Percentiles rank a stretch among this genome's conserved stretches.
phyloP scores from a whole-genome alignment of 2,329 filamentous ascomycete genomes.

The Curvularia verruculosa region DNA sequence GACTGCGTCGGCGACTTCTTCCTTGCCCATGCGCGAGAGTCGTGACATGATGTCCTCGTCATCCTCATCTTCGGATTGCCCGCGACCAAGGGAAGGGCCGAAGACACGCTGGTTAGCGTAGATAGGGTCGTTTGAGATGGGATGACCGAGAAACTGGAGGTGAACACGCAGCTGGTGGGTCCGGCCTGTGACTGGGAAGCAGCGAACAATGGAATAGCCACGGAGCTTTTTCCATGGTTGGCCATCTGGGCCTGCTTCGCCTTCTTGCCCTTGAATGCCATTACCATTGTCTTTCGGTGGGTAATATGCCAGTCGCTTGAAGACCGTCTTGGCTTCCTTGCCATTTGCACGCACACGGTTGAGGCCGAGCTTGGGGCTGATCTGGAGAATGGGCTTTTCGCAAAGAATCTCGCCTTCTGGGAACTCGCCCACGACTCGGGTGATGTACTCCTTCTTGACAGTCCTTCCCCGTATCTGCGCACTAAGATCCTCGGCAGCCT shows the following conservation, averaged over 20 bases:
- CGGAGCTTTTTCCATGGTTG: slow-evolving; percentile 62
- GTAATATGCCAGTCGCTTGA: slow-evolving; percentile 92
- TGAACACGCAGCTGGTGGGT: slow-evolving; percentile 97
- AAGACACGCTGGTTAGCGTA: slow-evolving; percentile 95
- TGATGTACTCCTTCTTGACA: slow-evolving; percentile 94
- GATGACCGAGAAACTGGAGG: slow-evolving; percentile 90
- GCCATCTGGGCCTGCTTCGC: slow-evolving; percentile 35
- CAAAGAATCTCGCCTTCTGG: slow-evolving; percentile 90
- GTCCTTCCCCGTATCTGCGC: slow-evolving; percentile 78
- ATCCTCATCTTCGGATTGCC: slow-evolving; percentile 70
- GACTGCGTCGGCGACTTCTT: slow-evolving; percentile 86
- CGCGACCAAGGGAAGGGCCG: slow-evolving; percentile 75
- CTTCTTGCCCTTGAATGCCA: slow-evolving; percentile 14
- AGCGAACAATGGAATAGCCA: slow-evolving; percentile 94
- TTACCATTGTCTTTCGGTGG: slow-evolving; percentile 57
- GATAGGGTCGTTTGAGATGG: slow-evolving; percentile 96
- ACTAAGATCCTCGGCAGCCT: slow-evolving; percentile 78
- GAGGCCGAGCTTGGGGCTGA: slow-evolving; percentile 91
- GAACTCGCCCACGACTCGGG: slow-evolving; percentile 87
- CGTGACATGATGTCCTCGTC: slow-evolving; percentile 91
- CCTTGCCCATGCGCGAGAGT: slow-evolving; percentile 89
- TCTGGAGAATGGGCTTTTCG: slow-evolving; percentile 89
- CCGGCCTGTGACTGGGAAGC: slow-evolving; percentile 87
- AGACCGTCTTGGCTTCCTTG: slow-evolving; percentile 87
- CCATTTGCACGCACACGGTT: slow-evolving; percentile 94